Evolutionary conservation across 1,284 basidiomycete species (phyloP).

Genomic region (Trichosporon ovoides): DNA sequence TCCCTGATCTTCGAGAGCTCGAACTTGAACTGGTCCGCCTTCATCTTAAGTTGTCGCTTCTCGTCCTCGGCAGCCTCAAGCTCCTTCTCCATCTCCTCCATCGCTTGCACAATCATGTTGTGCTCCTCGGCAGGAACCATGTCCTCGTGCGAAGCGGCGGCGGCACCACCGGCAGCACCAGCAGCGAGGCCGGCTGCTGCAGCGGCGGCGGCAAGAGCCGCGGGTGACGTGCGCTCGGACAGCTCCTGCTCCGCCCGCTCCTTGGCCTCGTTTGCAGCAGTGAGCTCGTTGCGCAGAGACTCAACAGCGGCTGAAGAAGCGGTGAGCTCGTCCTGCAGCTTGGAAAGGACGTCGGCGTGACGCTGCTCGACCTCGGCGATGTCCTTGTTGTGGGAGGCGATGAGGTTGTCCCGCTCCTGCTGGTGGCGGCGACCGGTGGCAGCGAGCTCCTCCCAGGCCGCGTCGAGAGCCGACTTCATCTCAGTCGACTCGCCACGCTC

Average conservation of each 20-base stretch:
- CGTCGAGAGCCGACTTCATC: slow-evolving; percentile 19
- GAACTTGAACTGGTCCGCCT: slow-evolving; percentile 42
- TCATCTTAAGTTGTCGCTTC: slow-evolving; percentile 44
- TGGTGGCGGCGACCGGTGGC: slow-evolving; percentile 17
- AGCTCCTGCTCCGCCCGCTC: slow-evolving; percentile 20
- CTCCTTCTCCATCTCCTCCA: slow-evolving; percentile 40
- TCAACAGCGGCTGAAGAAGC: slow-evolving; percentile 13
- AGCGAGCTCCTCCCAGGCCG: slow-evolving; percentile 21
- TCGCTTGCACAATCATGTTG: slow-evolving; percentile 28
- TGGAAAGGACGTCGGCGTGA: slow-evolving; percentile 18
- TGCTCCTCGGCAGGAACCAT: slow-evolving; percentile 22
- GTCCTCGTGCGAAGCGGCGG: slow-evolving; percentile 10
- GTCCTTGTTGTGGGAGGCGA: slow-evolving; percentile 21
- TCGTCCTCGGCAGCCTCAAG: slow-evolving; percentile 37
- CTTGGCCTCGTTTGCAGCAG: slow-evolving; percentile 16
- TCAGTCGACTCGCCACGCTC: slow-evolving; percentile 14
- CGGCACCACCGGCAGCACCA: not conserved
- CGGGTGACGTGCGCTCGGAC: not conserved
- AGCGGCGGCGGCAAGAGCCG: not conserved
- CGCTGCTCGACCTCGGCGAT: slow-evolving; percentile 20
- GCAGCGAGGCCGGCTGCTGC: not conserved
- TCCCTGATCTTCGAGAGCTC: slow-evolving; percentile 41
- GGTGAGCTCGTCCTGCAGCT: slow-evolving; percentile 18
- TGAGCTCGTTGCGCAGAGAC: slow-evolving; percentile 14
- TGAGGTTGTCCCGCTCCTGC: slow-evolving; percentile 24